Evolutionary conservation across 768 basidiomycete species (phyloP), one percentile per base, ranked within the genome.

Genomic region (Auricularia cornea): DNA sequence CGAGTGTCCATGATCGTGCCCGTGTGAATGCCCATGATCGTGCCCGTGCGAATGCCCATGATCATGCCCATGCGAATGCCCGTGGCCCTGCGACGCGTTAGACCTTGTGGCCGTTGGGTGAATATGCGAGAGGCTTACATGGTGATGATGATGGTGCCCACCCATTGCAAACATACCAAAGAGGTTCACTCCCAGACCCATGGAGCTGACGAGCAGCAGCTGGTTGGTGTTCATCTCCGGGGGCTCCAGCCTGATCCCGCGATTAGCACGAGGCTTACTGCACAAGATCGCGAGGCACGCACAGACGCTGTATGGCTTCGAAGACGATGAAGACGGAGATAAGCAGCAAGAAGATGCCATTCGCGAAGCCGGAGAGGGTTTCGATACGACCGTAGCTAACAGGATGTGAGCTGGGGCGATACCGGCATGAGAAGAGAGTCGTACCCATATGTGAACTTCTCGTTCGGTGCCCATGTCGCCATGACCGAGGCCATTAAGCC

Each of bases 131-230:
- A 65, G 8, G 77, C 79, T 48, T 77, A 90, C 89, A 77, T 91
- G 90, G 67, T 92, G 91, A 71, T 90, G 88, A 72, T 95, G 91
- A 71, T 90, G 88, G 72, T 95, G 93, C 3, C 94, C 94, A 3
- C 97, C 97, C 82, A 97, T 99, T 1, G 97, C 97, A 72, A 94
- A 92, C 94, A 99, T 97, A 40, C 97, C 97, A 68, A 98, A 98
- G 23, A 99, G 76, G 73, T 99, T 99, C 57, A 99, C 94, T 1
- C 81, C 93, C 11, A 99, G 78, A 8, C 97, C 97, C 30, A 98
- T 74, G 3, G 87, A 84, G 65, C 93, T 96, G 60, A 99, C 90
- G 1, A 97, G 79, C 44, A 99, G 75, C 0, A 99, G 80, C 70
- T 98, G 96, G 66, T 83, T 90, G 2, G 94, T 97, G 68, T 93